These are phyloP conservation scores for Pascua sp. DNA, from an alignment of 1,284 basidiomycete species.

Conservation along the genomic window DNA sequence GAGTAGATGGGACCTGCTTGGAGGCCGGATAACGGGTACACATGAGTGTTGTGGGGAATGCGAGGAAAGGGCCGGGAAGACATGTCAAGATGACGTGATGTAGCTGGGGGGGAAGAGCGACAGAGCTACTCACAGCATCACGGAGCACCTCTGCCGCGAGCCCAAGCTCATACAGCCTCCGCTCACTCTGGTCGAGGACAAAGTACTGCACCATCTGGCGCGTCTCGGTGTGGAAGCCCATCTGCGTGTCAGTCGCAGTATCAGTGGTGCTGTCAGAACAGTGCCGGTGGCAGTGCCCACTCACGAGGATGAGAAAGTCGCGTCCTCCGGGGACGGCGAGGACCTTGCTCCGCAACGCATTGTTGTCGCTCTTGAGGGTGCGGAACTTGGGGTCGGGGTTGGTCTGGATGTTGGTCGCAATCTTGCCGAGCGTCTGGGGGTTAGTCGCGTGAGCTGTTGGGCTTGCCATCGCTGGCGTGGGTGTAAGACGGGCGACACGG, in stretches of 20 bases:
- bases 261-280: not conserved
- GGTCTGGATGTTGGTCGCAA: slow-evolving; percentile 38
- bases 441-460: not conserved
- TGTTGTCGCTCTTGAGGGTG: slow-evolving; percentile 35
- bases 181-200: slow-evolving; percentile 29
- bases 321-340: slow-evolving; percentile 37
- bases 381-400: slow-evolving; percentile 39
- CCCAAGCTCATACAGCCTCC: slow-evolving; percentile 34
- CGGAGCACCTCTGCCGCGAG: slow-evolving; percentile 32
- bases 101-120: not conserved
- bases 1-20: no score
- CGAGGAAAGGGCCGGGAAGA: not conserved
- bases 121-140: slow-evolving; percentile 33
- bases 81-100: not conserved
- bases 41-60: no score
- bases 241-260: slow-evolving; percentile 20
- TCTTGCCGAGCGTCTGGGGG: slow-evolving; percentile 42
- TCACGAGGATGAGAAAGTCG: slow-evolving; percentile 44
- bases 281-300: slow-evolving; percentile 5
- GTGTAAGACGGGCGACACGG: not conserved
- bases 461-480: no score
- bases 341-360: slow-evolving; percentile 37
- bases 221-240: slow-evolving; percentile 42
- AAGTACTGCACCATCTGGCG: slow-evolving; percentile 32
- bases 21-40: no score